These are phyloP conservation scores for Coemansia sp. DNA, from an alignment of 192 early-diverging fungal species.

Conservation along the genomic window DNA sequence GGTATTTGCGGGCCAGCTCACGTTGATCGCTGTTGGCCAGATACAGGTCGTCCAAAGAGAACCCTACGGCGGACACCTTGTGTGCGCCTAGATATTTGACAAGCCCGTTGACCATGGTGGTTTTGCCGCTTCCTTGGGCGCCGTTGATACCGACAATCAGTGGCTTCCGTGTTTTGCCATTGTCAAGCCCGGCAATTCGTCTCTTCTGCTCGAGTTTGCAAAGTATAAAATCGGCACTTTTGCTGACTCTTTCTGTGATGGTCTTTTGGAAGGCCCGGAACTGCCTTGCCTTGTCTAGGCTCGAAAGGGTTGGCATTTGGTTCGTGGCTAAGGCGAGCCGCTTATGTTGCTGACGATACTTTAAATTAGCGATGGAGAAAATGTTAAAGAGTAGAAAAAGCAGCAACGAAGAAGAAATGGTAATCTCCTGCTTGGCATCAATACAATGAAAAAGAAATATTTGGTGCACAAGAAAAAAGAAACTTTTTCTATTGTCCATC, in stretches of 20 bases:
- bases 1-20: conserved; percentile 21
- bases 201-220: conserved; percentile 38
- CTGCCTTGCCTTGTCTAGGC: conserved; percentile 33
- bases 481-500: too few relatives aligned
- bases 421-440: background rate
- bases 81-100: conserved; percentile 44
- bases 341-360: too few relatives aligned
- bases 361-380: background rate
- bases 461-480: background rate
- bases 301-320: conserved; percentile 36
- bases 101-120: conserved; percentile 57
- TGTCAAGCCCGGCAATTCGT: background rate
- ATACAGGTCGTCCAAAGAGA: conserved; percentile 89
- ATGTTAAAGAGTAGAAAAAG: background rate
- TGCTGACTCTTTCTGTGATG: conserved; percentile 17
- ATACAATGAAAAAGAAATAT: background rate
- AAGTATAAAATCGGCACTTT: conserved; percentile 35
- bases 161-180: conserved; percentile 2
- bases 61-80: conserved; percentile 58
- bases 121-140: conserved; percentile 79
- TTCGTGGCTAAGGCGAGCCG: background rate
- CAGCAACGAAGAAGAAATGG: background rate
- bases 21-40: conserved; percentile 68
- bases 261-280: conserved; percentile 16
- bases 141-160: conserved; percentile 77